Base-by-base conservation (phyloP, 257 asterid genomes). In the Lithospermum erythrorhizon region DNA sequence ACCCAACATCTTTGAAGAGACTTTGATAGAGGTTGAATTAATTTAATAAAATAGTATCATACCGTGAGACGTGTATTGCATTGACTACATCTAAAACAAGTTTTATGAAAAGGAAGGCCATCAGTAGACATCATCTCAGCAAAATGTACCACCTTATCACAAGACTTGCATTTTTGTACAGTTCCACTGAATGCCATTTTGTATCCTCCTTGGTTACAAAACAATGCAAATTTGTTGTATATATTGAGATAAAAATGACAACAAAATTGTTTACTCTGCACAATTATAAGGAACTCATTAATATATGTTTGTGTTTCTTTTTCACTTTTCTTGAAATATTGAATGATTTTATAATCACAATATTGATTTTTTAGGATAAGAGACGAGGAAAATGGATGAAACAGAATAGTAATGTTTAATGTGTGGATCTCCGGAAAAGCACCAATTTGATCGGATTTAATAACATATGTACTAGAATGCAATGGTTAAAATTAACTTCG, bases 41-140 rank as follows among this genome's bases (percentile, higher is more conserved):
- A 8, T 16, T 8, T 13, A 5, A 58, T 4, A 4, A 5, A 45
- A 22, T 10, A 56, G 27, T n/a, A 8, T 15, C 63, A 41, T 75
- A 89, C 97, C 74, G 84, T 87, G 76, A 87, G 95, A 51, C 94
- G 79, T 15, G 89, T 90, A 70, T 86, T 86, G 84, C 96, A 89
- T 13, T 86, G 95, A 72, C 68, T 70, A 61, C 89, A 82, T 75
- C 78, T 79, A 75, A 79, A 82, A 62, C 89, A 82, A 4, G 77
- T 70, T 41, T 75, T 82, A 29, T 82, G 89, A 63, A 57, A 82
- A 24, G 78, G 82, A 37, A 59, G 71, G 8, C 86, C 89, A 72
- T 82, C 86, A 3, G 89, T 77, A 17, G 86, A 70, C 76, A 82
- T 79, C 78, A 79, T 66, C 61, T 82, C 89, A 17, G 82, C 82